A percentile compares a stretch with the other conserved stretches of the same genome.
These are phyloP conservation scores for Nasturtium officinale DNA, from an alignment of 345 rosid genomes.

Conservation along the genomic window DNA sequence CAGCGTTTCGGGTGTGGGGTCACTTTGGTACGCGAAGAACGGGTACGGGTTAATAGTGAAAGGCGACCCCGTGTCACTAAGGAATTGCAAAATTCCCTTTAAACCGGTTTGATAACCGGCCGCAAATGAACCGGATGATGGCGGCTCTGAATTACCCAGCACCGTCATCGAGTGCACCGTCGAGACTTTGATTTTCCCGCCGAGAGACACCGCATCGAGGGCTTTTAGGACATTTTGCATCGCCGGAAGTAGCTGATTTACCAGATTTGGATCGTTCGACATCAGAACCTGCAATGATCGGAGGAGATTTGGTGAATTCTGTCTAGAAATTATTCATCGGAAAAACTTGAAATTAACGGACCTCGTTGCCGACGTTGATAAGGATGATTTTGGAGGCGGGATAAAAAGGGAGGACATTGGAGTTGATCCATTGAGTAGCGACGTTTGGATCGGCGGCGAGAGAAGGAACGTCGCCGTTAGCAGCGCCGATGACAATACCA, in stretches of 20 bases:
- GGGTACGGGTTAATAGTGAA: conserved; percentile 84
- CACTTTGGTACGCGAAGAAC: conserved; percentile 73
- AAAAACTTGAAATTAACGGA: too few relatives aligned
- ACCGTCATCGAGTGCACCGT: conserved; percentile 86
- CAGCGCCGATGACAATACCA: conserved; percentile 69
- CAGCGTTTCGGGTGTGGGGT: conserved; percentile 75
- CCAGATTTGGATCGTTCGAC: conserved; percentile 62
- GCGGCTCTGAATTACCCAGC: conserved; percentile 78
- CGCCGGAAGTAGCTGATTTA: conserved; percentile 78
- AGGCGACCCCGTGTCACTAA: conserved; percentile 75
- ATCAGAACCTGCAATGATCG: too few relatives aligned
- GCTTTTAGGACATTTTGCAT: conserved; percentile 75
- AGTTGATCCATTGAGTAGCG: conserved; percentile 68
- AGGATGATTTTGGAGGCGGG: conserved; percentile 76
- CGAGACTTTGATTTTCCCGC: conserved; percentile 76
- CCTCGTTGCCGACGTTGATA: conserved; percentile 88
- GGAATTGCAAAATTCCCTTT: conserved; percentile 69
- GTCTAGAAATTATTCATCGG: too few relatives aligned
- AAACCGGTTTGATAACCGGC: conserved; percentile 53
- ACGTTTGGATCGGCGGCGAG: conserved; percentile 66
- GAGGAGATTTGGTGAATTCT: too few relatives aligned
- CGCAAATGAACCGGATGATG: conserved; percentile 71
- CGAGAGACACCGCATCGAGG: conserved; percentile 59
- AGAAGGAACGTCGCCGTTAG: conserved; percentile 69
- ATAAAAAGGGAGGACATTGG: conserved; percentile 69